Evolutionary conservation across 805 yeast species (phyloP).

Genomic region (Candida ortonii): DNA sequence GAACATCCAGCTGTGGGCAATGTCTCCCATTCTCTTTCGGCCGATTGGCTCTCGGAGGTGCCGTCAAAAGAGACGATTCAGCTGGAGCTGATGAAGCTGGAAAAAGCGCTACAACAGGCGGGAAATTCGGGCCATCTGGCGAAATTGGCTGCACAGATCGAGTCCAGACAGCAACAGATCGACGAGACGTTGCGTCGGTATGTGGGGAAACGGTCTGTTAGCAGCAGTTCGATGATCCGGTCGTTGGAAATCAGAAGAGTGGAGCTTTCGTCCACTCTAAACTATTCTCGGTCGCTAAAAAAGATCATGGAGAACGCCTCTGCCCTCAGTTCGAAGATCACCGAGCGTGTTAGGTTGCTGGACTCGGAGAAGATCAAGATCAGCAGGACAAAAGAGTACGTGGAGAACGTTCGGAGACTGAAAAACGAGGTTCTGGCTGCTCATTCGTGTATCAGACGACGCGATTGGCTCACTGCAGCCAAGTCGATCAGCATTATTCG

Average conservation of each 20-base stretch:
- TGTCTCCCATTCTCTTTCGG: too few relatives aligned
- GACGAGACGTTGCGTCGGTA: constrained; percentile 24
- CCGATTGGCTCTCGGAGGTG: constrained; percentile 4
- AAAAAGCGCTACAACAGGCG: constrained; percentile 25
- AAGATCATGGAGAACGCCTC: constrained; percentile 58
- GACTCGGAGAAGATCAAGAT: constrained; percentile 72
- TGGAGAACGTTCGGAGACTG: constrained; percentile 60
- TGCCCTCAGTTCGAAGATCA: constrained; percentile 60
- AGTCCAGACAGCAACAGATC: constrained; percentile 23
- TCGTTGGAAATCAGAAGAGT: constrained; percentile 59
- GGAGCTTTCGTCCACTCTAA: constrained; percentile 58
- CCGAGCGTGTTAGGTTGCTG: constrained; percentile 63
- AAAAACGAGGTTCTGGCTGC: constrained; percentile 65
- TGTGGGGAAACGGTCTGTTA: constrained; percentile 34
- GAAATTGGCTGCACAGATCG: constrained; percentile 24
- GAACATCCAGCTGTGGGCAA: too few relatives aligned
- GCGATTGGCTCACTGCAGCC: constrained; percentile 79
- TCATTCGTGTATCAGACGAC: constrained; percentile 61
- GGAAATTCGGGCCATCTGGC: constrained; percentile 23
- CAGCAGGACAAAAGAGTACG: constrained; percentile 58
- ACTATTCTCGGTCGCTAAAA: constrained; percentile 54
- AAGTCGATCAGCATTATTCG: constrained; percentile 54
- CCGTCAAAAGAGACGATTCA: constrained; percentile 23
- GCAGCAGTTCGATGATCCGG: constrained; percentile 37
- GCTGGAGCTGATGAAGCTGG: constrained; percentile 20